Conservation (phyloP, 2,329 filamentous ascomycete genomes). For the Penicillium frequentans region DNA sequence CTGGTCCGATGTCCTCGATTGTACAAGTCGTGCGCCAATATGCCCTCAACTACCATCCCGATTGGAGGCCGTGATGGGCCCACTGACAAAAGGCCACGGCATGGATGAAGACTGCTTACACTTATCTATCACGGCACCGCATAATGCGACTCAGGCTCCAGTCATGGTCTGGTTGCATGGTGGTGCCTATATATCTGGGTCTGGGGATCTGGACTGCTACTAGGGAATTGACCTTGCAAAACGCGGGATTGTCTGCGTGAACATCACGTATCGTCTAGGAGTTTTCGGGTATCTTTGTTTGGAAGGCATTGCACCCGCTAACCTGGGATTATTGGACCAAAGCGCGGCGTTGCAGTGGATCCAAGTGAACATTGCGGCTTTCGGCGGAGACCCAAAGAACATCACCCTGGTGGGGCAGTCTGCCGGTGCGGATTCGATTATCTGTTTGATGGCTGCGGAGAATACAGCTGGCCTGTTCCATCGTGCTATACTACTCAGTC, state of each 20-base stretch:
- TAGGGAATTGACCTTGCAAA: background rate
- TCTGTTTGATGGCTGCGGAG: background rate
- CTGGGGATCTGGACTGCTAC: background rate
- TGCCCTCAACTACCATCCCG: background rate
- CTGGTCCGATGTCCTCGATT: background rate
- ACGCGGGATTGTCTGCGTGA: background rate
- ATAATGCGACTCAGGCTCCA: background rate
- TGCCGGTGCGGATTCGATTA: background rate
- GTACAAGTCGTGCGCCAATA: background rate
- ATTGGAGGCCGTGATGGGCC: background rate
- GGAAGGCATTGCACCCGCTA: background rate
- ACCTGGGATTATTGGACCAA: background rate
- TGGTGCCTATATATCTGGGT: background rate
- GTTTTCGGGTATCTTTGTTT: background rate
- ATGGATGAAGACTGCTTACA: background rate
- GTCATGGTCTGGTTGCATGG: background rate
- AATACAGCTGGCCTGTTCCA: background rate
- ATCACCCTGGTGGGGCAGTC: background rate
- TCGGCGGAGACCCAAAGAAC: background rate
- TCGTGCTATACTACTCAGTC: background rate
- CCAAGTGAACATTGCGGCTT: background rate
- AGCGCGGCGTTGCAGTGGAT: background rate
- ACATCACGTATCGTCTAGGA: background rate
- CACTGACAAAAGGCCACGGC: background rate
- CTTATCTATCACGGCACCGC: background rate